phyloP scores from a whole-genome alignment of 2,329 filamentous ascomycete species.

The Sarocladium oryzae region DNA sequence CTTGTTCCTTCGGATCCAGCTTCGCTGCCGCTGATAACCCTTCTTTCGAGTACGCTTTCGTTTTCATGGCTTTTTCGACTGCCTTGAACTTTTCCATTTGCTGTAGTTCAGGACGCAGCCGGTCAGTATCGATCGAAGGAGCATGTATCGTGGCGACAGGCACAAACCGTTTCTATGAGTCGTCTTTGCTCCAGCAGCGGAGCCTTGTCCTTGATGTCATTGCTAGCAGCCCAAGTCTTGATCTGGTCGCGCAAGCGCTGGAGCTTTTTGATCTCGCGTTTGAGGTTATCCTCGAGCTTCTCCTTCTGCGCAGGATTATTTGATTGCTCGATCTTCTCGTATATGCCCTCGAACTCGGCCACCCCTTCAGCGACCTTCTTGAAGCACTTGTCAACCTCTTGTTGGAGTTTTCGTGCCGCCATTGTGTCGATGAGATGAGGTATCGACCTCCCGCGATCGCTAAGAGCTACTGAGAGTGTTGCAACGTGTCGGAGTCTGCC shows the following conservation, averaged over 20 bases:
- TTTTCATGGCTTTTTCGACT: slow-evolving; percentile 99
- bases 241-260: slow-evolving; percentile 96
- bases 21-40: slow-evolving; percentile 86
- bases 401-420: slow-evolving; percentile 92
- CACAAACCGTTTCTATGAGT: slow-evolving; percentile 88
- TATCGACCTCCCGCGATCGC: neutral
- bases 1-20: slow-evolving; percentile 95
- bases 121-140: neutral
- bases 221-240: slow-evolving; percentile 97
- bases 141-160: neutral
- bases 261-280: slow-evolving; percentile 99
- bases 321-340: slow-evolving; percentile 94
- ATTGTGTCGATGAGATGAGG: slow-evolving; percentile 46
- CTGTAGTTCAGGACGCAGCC: slow-evolving; percentile 37
- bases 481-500: neutral
- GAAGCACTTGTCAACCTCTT: slow-evolving; percentile 99
- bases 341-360: slow-evolving; percentile 84
- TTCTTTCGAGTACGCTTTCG: slow-evolving; percentile 98
- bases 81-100: slow-evolving; percentile 99
- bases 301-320: slow-evolving; percentile 94
- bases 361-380: slow-evolving; percentile 96
- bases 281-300: slow-evolving; percentile 95
- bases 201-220: slow-evolving; percentile 99
- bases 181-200: slow-evolving; percentile 89
- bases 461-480: neutral